Evolutionary conservation across 1,284 basidiomycete genomes (phyloP), one percentile per base, ranked within the genome.

Genomic region (Ganoderma boninense): DNA sequence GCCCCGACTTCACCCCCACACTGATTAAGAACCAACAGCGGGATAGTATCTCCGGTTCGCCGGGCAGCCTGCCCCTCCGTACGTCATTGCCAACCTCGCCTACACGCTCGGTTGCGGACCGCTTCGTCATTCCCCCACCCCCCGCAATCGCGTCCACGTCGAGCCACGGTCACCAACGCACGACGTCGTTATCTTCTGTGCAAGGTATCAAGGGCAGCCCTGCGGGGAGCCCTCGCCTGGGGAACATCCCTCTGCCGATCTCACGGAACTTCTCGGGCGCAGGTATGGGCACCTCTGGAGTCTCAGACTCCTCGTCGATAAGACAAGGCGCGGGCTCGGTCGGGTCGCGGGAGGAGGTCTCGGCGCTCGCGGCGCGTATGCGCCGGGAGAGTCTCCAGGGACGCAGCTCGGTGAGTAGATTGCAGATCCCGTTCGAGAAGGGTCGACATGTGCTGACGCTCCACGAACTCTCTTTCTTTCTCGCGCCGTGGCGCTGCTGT

Each of bases 1-100:
- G 90, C 42, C 86, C 81, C 0, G 85, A 87, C 43, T 91, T 91
- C 75, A 89, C 89, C 10, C 90, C 90, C 0, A 93, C 91, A 0
- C 82, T 92, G 18, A 80, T 79, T 40, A 87, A 83, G 84, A 86
- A 87, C 73, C 85, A 85, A 66, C 87, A 88, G 68, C 81, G 86
- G 18, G 84, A 87, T 65, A 87, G 86, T 38, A 75, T 86, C 67
- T 82, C 87, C 49, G 79, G 84, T 54, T 83, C 84, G 1, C 85
- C 86, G 0, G 80, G 82, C 10, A 86, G 85, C 73, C 77, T 86
- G 44, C 83, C 84, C 6, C 71, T 82, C 44, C 82, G 84, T 46
- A 82, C 83, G 0, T 84, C 83, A 40, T 77, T 84, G 13, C 85
- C 82, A 43, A 84, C 80, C 62, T 84, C 85, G 18, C 86, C 84